Conservation (phyloP, 1,284 basidiomycete species). For the Irpex sp. region DNA sequence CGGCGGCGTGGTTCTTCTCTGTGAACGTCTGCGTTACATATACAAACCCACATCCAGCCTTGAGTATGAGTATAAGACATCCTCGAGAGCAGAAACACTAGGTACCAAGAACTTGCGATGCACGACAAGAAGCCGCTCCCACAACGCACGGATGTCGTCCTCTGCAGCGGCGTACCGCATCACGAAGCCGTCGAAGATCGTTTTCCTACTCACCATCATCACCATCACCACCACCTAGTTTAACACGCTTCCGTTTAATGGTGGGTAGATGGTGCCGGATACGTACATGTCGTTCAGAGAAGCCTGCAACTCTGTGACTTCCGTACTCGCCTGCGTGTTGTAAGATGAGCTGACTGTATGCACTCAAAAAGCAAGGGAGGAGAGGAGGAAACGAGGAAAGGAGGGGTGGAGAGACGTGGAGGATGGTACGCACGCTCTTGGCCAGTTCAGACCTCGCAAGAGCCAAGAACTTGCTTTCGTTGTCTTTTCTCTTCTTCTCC, state of each 20-base stretch:
- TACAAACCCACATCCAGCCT: too few relatives aligned
- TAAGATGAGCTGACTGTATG: background rate
- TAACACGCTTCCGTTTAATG: too few relatives aligned
- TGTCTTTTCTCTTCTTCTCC: conserved; percentile 36
- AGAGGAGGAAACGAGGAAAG: too few relatives aligned
- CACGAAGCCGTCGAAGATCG: conserved; percentile 23
- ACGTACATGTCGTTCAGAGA: conserved; percentile 21
- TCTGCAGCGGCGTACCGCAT: conserved; percentile 23
- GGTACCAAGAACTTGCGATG: conserved; percentile 20
- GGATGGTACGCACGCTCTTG: conserved; percentile 21
- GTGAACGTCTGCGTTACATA: conserved; percentile 19
- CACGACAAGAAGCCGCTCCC: conserved; percentile 19
- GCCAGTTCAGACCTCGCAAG: conserved; percentile 27
- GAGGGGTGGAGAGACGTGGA: background rate
- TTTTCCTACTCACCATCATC: conserved; percentile 18
- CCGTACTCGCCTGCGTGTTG: conserved; percentile 12
- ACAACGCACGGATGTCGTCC: conserved; percentile 24
- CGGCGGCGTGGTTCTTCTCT: conserved; percentile 15
- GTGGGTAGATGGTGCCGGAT: background rate
- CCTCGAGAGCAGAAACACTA: too few relatives aligned
- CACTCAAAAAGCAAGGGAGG: too few relatives aligned
- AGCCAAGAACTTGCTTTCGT: conserved; percentile 29
- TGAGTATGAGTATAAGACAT: too few relatives aligned
- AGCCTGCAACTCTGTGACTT: conserved; percentile 15
- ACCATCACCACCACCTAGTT: background rate